Evolutionary conservation across 441 rosid species (phyloP).

Genomic region (Euphorbia celastroides): DNA sequence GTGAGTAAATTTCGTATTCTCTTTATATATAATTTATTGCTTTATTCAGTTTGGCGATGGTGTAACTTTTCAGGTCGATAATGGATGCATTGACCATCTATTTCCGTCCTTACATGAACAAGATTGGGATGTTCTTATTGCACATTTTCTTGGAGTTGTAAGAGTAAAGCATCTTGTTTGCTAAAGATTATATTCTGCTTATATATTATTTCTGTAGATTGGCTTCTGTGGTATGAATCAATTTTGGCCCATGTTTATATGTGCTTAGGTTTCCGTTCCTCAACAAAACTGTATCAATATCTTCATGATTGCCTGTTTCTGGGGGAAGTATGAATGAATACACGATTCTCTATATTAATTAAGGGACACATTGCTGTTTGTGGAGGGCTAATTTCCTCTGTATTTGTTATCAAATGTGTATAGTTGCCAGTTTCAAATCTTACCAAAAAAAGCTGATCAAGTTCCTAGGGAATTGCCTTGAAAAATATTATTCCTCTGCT

Average conservation of each 20-base stretch:
- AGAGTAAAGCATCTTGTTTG: slow-evolving; percentile 23
- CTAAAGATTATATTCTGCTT: not conserved
- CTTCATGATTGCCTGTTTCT: not conserved
- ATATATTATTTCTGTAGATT: not conserved
- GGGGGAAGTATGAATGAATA: not conserved
- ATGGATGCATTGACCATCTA: slow-evolving; percentile 85
- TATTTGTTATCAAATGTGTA: not conserved
- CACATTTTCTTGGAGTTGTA: slow-evolving; percentile 99
- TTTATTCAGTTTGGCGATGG: not conserved
- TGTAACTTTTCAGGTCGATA: slow-evolving; percentile 59
- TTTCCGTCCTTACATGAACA: slow-evolving; percentile 68
- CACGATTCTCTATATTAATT: not conserved
- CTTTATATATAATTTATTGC: not conserved
- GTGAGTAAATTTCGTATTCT: not conserved
- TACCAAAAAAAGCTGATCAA: not conserved
- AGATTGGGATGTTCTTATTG: slow-evolving; percentile 97
- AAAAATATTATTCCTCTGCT: not conserved
- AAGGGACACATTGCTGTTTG: not conserved
- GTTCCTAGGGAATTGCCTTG: not conserved
- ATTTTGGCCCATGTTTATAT: not conserved
- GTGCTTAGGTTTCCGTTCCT: not conserved
- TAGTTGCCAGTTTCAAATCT: not conserved
- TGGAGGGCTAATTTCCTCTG: not conserved
- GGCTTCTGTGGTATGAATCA: not conserved
- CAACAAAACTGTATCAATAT: not conserved